Base-by-base conservation (phyloP, 176 grass and related monocot genomes). In the Bromus sterilis region DNA sequence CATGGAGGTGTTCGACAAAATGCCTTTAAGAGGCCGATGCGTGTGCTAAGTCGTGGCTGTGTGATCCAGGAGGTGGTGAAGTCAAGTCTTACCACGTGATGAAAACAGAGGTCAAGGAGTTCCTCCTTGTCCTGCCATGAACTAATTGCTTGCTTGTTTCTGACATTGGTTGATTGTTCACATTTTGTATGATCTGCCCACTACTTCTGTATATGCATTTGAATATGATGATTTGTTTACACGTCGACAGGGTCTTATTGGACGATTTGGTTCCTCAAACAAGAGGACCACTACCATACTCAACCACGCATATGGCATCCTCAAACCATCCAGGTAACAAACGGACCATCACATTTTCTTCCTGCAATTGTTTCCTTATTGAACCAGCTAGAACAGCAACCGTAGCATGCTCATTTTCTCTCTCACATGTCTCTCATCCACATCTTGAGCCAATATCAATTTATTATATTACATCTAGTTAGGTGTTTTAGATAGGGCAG, bases 281-380 rank as follows among this genome's bases (percentile, higher is more conserved):
- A 89, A 86, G 83, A 94, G 76, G 70, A 91, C 49, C 6, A 72
- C 88, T 62, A 88, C 79, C 16, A 88, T 97, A 88, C 89, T 97
- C 41, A 78, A 92, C 18, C n/a, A 88, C 82, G 82, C 88, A 11
- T 88, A 60, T 61, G 94, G 94, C 46, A 86, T 97, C 49, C 39
- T 97, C 39, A 97, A 94, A 61, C 94, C 94, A 48, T 88, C 89
- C 34, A 97, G 91, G 94, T 81, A 80, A 25, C 3, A 62, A 10
- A 2, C 48, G 21, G 21, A 51, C 26, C 20, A 60, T n/a, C 26
- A 40, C 9, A 51, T 8, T 30, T 41, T 31, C 39, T 56, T 84
- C 48, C 48, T 51, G 48, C 18, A 51, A 8, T 21, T 51, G 6
- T 51, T 51, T 51, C 48, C 16, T 51, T 21, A 16, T 21, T 18